Evolutionary conservation across 2,329 filamentous ascomycete species (phyloP), one percentile per base, ranked within the genome.

Genomic region (Colletotrichum sidae): DNA sequence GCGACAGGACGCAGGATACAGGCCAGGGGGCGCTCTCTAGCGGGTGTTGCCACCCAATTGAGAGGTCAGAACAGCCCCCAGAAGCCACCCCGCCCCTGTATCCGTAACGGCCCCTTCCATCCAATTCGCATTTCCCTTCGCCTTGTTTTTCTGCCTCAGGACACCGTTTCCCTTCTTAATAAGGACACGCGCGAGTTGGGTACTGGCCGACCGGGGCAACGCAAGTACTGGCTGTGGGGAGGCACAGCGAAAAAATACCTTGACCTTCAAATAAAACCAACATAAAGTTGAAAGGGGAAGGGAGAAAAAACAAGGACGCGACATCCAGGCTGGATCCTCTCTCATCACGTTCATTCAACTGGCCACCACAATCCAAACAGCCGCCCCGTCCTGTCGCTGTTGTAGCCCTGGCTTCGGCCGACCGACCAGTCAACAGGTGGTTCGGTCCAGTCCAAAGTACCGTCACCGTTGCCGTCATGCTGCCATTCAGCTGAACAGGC

Each of bases 41-140:
- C 59, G 54, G 49, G 50, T 42, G 64, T 65, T 45, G 64, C 60
- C 64, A 65, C 60, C 60, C 64, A 67, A 65, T 65, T 55, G 60
- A 66, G 37, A 58, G 49, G 52, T 49, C 58, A 62, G 52, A 47
- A 33, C 56, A 62, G 58, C 52, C 58, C 62, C 62, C 55, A 53
- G 53, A 57, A 62, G 42, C 41, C 52, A 56, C 52, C 62, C 62
- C 58, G 47, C 58, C 62, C 63, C 58, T 65, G 63, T 65, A 63
- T 65, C 47, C 58, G 63, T 65, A 62, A 65, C 58, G 63, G 58
- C 63, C 62, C 62, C 63, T 65, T 65, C 62, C 58, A 53, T 46
- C 42, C 47, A 65, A 49, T 12, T 62, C 59, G 47, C 52, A 62
- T 47, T 65, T 49, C 63, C 17, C 62, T 65, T 65, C 52, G 63